A percentile compares a stretch with the other conserved stretches of the same genome.
Evolutionary conservation across 2,329 filamentous ascomycete species (phyloP).

Genomic region (Hansfordia pulvinata): DNA sequence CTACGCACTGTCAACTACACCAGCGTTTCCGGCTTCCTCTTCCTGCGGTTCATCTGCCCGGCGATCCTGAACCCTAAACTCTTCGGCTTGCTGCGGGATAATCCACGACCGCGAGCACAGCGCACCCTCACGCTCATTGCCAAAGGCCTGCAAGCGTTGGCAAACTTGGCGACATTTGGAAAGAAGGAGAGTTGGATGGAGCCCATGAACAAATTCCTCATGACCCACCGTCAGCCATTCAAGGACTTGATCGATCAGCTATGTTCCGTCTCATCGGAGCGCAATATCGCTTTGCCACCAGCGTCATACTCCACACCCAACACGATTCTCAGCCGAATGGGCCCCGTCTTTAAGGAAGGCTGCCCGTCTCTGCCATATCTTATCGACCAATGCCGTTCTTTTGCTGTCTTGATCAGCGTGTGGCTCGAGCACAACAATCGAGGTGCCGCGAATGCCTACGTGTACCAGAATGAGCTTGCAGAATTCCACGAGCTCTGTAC

Average conservation of each 20-base stretch:
- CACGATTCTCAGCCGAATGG: slow-evolving; percentile 73
- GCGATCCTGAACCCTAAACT: slow-evolving; percentile 93
- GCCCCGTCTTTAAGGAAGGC: slow-evolving; percentile 71
- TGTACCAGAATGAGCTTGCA: slow-evolving; percentile 36
- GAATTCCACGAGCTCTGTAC: slow-evolving; percentile 38
- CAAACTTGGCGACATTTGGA: slow-evolving; percentile 82
- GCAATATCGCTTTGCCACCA: slow-evolving; percentile 49
- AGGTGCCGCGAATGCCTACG: slow-evolving; percentile 16
- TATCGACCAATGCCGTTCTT: slow-evolving; percentile 76
- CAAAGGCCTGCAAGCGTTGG: slow-evolving; percentile 81
- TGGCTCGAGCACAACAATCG: slow-evolving; percentile 50
- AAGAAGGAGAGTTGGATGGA: slow-evolving; percentile 99
- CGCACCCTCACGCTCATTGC: slow-evolving; percentile 84
- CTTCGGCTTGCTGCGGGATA: slow-evolving; percentile 72
- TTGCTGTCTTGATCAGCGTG: slow-evolving; percentile 68
- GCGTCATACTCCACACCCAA: slow-evolving; percentile 87
- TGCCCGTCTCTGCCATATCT: slow-evolving; percentile 89
- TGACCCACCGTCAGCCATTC: slow-evolving; percentile 61
- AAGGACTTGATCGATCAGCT: slow-evolving; percentile 79
- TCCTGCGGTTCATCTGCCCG: slow-evolving; percentile 88
- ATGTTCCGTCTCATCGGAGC: slow-evolving; percentile 67
- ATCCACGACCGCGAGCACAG: slow-evolving; percentile 70
- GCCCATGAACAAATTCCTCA: slow-evolving; percentile 86
- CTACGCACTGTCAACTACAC: slow-evolving; percentile 82
- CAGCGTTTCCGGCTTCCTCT: slow-evolving; percentile 88